Evolutionary conservation across 768 basidiomycete species (phyloP), one percentile per base, ranked within the genome.

Genomic region (Leucocoprinus leucothites): DNA sequence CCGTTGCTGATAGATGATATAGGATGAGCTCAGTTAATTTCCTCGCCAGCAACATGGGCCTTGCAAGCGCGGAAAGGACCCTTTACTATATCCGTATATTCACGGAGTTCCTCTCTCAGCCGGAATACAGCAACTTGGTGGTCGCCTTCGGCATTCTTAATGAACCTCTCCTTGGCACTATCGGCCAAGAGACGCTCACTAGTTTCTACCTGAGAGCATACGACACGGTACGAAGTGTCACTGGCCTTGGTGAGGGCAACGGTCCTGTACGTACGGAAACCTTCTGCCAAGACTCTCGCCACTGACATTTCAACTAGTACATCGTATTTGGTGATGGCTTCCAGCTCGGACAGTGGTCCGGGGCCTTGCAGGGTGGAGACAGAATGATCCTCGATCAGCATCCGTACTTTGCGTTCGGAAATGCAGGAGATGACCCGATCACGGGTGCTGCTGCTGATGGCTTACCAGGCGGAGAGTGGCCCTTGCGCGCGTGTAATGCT

Each of bases 11-110:
- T 28, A 14, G 26, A 28, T 8, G 22, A 13, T 28, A 9, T 28
- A 72, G 73, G 60, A 50, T 70, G 25, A 82, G 82, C 1, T 63
- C 70, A 21, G 68, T 88, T 64, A 89, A 90, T 63, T 81, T 85
- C 58, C 58, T 88, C 59, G 68, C 74, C 52, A 85, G 86, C 16
- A 82, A 85, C 51, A 94, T 94, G 91, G 92, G 92, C 14, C 61
- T 92, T 46, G 90, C 91, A 43, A 94, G 94, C 64, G 93, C 89
- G 9, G 79, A 94, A 67, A 78, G 92, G 21, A 79, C 87, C 14
- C 73, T 94, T 35, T 80, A 88, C 66, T 86, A 88, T 61, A 84
- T 94, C 58, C 81, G 92, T 22, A 76, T 86, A 34, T 69, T 90
- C 59, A 79, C 82, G 45, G 86, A 90, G 71, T 96, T 95, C 74